A percentile compares a stretch with the other conserved stretches of the same genome.
Evolutionary conservation across 306 rosid species (phyloP).

Genomic region (Casuarina equisetifolia): DNA sequence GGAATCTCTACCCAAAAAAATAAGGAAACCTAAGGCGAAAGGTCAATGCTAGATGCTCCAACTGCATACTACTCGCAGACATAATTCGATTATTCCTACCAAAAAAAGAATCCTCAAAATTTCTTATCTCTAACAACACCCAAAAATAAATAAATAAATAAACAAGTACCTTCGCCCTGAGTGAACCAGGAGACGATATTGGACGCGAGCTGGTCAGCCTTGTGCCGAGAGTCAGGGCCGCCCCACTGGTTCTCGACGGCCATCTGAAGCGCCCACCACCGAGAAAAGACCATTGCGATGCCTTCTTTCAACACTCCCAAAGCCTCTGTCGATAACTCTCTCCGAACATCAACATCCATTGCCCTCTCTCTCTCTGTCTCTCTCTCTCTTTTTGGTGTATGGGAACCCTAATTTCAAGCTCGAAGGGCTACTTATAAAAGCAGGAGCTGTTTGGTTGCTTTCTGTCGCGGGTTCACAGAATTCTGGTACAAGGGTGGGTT

Average conservation of each 20-base stretch:
- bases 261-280: constrained; percentile 65
- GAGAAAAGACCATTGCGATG: constrained; percentile 33
- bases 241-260: constrained; percentile 77
- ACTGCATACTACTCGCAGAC: neutral
- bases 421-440: too few relatives aligned
- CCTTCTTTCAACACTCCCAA: constrained; percentile 49
- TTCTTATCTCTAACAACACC: too few relatives aligned
- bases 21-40: neutral
- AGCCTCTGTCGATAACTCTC: neutral
- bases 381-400: too few relatives aligned
- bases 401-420: too few relatives aligned
- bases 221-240: constrained; percentile 56
- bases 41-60: neutral
- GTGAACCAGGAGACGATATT: constrained; percentile 49
- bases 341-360: constrained; percentile 1
- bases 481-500: too few relatives aligned
- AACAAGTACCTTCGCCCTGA: neutral
- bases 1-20: neutral
- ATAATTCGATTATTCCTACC: neutral
- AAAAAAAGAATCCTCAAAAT: neutral
- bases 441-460: too few relatives aligned
- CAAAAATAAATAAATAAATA: neutral
- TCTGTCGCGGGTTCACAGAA: too few relatives aligned
- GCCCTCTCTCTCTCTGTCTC: neutral
- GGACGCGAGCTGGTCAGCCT: constrained; percentile 41